phyloP scores from a whole-genome alignment of 352 stramenopile species.

The Phytopythium boreale region DNA sequence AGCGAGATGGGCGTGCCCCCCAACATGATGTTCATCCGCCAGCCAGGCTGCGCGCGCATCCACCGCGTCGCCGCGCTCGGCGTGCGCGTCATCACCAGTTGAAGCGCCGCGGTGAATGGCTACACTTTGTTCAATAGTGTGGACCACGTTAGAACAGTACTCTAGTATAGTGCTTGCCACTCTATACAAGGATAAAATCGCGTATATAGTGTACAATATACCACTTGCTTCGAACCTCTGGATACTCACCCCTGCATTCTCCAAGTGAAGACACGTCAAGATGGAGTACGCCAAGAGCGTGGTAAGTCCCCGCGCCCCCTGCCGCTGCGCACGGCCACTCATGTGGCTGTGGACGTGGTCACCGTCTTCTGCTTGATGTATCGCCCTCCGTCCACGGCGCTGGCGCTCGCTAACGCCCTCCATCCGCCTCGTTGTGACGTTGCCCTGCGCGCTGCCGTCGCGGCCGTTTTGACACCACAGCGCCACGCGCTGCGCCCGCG shows the following conservation, averaged over 20 bases:
- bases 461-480: slow-evolving; percentile 6
- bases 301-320: slow-evolving; percentile 15
- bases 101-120: slow-evolving; percentile 4
- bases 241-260: not conserved
- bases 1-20: slow-evolving; percentile 67
- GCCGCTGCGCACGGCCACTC: no score
- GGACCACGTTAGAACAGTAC: not conserved
- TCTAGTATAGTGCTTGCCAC: not conserved
- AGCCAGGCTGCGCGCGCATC: slow-evolving; percentile 86
- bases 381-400: not conserved
- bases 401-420: not conserved
- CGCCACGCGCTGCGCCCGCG: slow-evolving; percentile 45
- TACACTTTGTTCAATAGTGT: not conserved
- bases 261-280: not conserved
- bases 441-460: no score
- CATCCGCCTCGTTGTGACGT: not conserved
- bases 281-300: slow-evolving; percentile 71
- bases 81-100: slow-evolving; percentile 87
- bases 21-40: slow-evolving; percentile 95
- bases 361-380: not conserved
- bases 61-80: slow-evolving; percentile 86
- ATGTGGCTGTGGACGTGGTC: not conserved
- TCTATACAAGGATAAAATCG: not conserved
- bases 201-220: not conserved
- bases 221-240: not conserved